Evolutionary conservation across 1,139 yeast species (phyloP), one percentile per base, ranked within the genome.

Genomic region (Pneumocystis wakefieldiae): DNA sequence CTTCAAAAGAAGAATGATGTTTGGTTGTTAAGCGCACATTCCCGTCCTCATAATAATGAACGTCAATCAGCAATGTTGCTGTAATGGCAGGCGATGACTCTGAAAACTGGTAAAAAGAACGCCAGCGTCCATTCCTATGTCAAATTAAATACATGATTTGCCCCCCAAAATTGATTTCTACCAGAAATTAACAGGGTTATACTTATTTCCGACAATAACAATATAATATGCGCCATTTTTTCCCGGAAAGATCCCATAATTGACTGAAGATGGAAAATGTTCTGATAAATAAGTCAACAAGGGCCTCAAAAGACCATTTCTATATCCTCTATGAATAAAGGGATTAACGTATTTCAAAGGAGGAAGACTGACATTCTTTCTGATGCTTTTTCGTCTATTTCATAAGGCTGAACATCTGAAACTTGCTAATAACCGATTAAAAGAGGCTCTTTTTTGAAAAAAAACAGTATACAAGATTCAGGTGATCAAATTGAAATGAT

Each of bases 31-130:
- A 80, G 62, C 94, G 79, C 28, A 92, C 97, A 71, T 92, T 92
- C 38, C 98, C 98, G 69, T 92, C 97, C 75, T 92, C 98, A 72
- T 82, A 92, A 74, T 91, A 92, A 74, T 92, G 98, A 59, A 91
- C 86, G 68, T 87, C 92, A 57, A 90, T 80, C 55, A 75, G 74
- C 41, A 89, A 78, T 15, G 73, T 71, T 5, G 95, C 96, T 28
- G 32, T 19, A 8, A 72, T 64, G 0, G 75, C 73, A 2, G 74
- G 73, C 0, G 72, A 66, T 2, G 67, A 64, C 14, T 69, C 61
- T 66, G 78, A 73, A 61, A 81, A 75, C 3, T 75, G 71, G 73
- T 88, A 92, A 68, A 78, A 77, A 0, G 95, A 83, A 63, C 80
- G 81, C 97, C 97, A 91, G 73, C 84, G 83, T 8, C 97, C 97